phyloP scores from a whole-genome alignment of 2,329 filamentous ascomycete species.

The Diplodia seriata region DNA sequence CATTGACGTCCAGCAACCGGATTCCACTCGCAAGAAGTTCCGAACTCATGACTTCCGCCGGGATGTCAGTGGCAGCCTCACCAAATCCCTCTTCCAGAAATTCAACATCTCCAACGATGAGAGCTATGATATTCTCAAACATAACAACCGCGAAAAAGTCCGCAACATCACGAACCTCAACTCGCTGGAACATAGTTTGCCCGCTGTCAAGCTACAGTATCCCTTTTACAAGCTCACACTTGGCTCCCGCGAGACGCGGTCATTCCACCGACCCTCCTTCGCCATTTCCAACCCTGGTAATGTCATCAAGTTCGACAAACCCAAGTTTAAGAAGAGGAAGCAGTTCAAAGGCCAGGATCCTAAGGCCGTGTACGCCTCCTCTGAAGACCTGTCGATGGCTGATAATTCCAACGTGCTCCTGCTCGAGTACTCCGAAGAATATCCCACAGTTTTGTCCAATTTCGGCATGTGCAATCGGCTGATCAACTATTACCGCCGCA shows the following conservation, averaged over 20 bases:
- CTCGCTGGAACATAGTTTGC: slow-evolving; percentile 92
- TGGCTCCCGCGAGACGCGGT: slow-evolving; percentile 72
- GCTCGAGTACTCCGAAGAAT: slow-evolving; percentile 95
- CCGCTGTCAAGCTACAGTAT: slow-evolving; percentile 88
- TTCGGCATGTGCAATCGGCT: slow-evolving; percentile 97
- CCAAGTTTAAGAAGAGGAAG: slow-evolving; percentile 76
- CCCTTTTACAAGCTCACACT: slow-evolving; percentile 94
- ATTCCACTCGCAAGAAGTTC: slow-evolving; percentile 66
- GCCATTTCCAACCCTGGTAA: slow-evolving; percentile 71
- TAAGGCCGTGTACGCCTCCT: slow-evolving; percentile 78
- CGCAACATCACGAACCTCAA: slow-evolving; percentile 89
- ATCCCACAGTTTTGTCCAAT: slow-evolving; percentile 89
- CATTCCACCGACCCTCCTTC: slow-evolving; percentile 83
- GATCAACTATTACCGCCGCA: slow-evolving; percentile 94
- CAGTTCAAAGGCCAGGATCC: slow-evolving; percentile 79
- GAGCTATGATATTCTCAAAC: slow-evolving; percentile 92
- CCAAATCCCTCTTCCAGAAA: slow-evolving; percentile 75
- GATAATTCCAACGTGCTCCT: slow-evolving; percentile 90
- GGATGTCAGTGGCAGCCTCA: slow-evolving; percentile 72
- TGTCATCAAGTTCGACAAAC: slow-evolving; percentile 74
- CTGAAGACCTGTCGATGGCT: slow-evolving; percentile 81
- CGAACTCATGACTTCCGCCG: slow-evolving; percentile 65
- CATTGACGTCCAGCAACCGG: slow-evolving; percentile 75
- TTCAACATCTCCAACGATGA: slow-evolving; percentile 98
- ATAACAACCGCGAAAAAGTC: slow-evolving; percentile 90